Evolutionary conservation across 768 basidiomycete genomes (phyloP).

Genomic region (Clavaria fumosa): DNA sequence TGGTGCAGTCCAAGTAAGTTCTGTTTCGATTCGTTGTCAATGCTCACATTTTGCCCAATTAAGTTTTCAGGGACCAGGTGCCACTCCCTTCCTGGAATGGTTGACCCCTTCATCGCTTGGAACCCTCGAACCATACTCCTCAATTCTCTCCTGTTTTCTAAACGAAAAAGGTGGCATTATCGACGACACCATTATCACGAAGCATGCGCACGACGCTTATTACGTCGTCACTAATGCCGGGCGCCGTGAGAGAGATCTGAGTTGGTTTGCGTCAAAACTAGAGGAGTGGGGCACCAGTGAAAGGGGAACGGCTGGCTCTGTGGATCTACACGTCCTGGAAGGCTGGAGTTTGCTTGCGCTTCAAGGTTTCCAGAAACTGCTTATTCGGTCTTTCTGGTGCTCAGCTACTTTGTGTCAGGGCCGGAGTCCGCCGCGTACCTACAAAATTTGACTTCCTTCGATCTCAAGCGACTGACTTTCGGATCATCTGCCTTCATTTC

Average conservation of each 20-base stretch:
- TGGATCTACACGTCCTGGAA: slow-evolving; percentile 70
- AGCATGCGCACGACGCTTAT: slow-evolving; percentile 62
- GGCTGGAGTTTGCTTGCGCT: slow-evolving; percentile 81
- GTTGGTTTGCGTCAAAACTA: slow-evolving; percentile 57
- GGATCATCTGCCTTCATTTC: slow-evolving; percentile 72
- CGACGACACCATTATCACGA: slow-evolving; percentile 88
- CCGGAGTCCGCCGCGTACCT: slow-evolving; percentile 72
- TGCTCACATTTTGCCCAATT: not conserved
- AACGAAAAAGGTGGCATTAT: slow-evolving; percentile 89
- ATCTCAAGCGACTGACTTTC: slow-evolving; percentile 64
- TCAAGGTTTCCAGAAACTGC: slow-evolving; percentile 43
- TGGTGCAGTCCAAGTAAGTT: slow-evolving; percentile 85
- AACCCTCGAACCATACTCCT: slow-evolving; percentile 51
- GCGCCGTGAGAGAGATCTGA: slow-evolving; percentile 62
- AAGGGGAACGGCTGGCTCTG: slow-evolving; percentile 37
- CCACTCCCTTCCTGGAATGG: slow-evolving; percentile 72
- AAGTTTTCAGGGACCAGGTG: slow-evolving; percentile 71
- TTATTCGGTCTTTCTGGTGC: not conserved
- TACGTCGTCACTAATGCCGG: slow-evolving; percentile 98
- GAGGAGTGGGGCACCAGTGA: slow-evolving; percentile 63
- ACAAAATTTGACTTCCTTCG: slow-evolving; percentile 59
- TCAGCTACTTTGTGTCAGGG: slow-evolving; percentile 26
- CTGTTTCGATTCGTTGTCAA: not conserved
- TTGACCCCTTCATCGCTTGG: slow-evolving; percentile 75
- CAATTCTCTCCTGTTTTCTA: slow-evolving; percentile 78